Evolutionary conservation across 495 filamentous ascomycete species (phyloP), one percentile per base, ranked within the genome.

Genomic region (Talaromyces nanjingensis): DNA sequence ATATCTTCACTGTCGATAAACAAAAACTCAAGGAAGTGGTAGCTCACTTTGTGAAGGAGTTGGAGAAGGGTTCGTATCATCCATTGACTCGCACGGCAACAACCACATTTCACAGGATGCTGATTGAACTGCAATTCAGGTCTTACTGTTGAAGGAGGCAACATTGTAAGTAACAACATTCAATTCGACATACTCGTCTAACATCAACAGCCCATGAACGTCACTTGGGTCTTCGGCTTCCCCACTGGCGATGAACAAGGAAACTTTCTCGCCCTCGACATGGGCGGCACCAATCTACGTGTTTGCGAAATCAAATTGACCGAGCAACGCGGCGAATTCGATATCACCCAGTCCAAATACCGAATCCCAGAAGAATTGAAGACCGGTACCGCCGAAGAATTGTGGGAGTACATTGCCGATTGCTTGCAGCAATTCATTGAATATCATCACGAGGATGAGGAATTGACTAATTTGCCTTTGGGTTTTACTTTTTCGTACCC

Each of bases 401-500:
- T 98, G 22, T 98, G 93, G 91, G 91, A 91, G 70, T 98, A 98
- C 76, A 92, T 97, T 72, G 96, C 92, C 73, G 94, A 98, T 77
- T 98, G 94, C 73, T 77, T 98, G 63, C 86, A 96, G 78, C 92
- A 98, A 71, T 98, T 98, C 75, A 87, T 98, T 67, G 89, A 97
- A 70, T 88, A 87, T 70, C 93, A 98, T 76, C 93, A 98, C 73
- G 82, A 84, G 60, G 83, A 89, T 59, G 74, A 84, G 65, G 72
- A 82, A 63, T 76, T 87, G 65, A 64, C 87, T 33, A 75, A 71
- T 59, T 77, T 97, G 20, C 91, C 91, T 4, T 85, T 98, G 52
- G 96, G 94, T 73, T 98, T 98, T 79, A 98, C 94, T 62, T 98
- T 98, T 79, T 98, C 94, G 8, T 98, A 97, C 72, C 94, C 94